Percentiles rank a stretch among this genome's conserved stretches.
Conservation (phyloP, 1,284 basidiomycete species). For the Papiliotrema flavescens region DNA sequence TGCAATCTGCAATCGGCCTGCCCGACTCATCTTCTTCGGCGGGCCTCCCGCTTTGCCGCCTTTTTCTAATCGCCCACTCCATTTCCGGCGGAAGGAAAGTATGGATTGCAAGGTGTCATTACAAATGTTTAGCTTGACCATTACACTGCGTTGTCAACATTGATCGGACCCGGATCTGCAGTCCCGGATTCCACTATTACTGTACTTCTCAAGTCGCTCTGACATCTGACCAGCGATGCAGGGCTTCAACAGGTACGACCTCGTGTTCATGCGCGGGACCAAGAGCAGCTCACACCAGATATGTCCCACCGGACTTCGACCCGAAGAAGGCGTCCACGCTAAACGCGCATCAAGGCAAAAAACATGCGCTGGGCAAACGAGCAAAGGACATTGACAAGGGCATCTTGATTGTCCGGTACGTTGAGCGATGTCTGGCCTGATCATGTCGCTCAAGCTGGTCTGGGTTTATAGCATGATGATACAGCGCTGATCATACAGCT, state of each 20-base stretch:
- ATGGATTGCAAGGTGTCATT: neutral
- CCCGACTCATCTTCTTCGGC: no score
- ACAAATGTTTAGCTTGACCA: no score
- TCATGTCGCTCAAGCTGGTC: no score
- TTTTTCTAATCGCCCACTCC: neutral
- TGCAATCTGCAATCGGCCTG: no score
- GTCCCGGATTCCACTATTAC: no score
- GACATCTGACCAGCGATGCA: constrained; percentile 13
- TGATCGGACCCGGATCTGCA: no score
- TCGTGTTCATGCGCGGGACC: neutral
- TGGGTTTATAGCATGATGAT: no score
- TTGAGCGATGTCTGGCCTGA: no score
- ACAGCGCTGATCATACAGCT: constrained; percentile 44
- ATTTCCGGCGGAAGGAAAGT: neutral
- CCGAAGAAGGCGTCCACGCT: constrained; percentile 72
- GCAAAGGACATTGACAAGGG: constrained; percentile 88
- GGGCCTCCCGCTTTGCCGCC: neutral
- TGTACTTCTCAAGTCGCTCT: no score
- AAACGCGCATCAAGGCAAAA: constrained; percentile 70
- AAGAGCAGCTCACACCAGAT: constrained; percentile 53
- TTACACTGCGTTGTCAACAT: no score
- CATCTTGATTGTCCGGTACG: constrained; percentile 75
- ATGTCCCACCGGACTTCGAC: constrained; percentile 92
- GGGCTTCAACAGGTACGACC: constrained; percentile 23
- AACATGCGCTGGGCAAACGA: constrained; percentile 87